Percentiles rank a stretch among this genome's conserved stretches.
Evolutionary conservation across 495 filamentous ascomycete genomes (phyloP).

Genomic region (Chaetomidium leptoderma): DNA sequence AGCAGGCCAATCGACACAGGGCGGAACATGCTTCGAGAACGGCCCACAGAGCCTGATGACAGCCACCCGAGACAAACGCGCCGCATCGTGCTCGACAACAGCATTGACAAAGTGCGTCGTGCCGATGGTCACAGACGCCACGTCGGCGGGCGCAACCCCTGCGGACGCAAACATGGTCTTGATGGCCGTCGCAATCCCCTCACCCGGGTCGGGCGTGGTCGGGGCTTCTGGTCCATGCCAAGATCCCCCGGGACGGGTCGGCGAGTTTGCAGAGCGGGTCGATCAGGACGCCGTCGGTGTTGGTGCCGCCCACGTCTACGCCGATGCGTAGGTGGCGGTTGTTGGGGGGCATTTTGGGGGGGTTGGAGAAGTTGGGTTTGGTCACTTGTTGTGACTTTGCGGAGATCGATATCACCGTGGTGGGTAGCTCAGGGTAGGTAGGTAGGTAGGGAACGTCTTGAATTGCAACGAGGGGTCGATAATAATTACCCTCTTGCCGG

Average conservation of each 20-base stretch:
- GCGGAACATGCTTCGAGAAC: slow-evolving; percentile 53
- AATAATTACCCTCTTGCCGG: too few species aligned
- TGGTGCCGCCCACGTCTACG: slow-evolving; percentile 54
- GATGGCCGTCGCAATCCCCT: slow-evolving; percentile 51
- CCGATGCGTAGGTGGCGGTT: slow-evolving; percentile 38
- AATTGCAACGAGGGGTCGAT: too few species aligned
- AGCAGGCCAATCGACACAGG: slow-evolving; percentile 47
- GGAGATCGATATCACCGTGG: too few species aligned
- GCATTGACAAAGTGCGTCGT: slow-evolving; percentile 65
- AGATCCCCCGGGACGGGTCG: too few species aligned
- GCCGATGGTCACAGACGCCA: slow-evolving; percentile 57
- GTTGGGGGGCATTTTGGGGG: neutral
- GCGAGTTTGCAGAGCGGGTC: slow-evolving; percentile 42
- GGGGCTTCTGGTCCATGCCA: too few species aligned
- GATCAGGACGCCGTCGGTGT: slow-evolving; percentile 58
- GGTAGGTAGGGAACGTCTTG: too few species aligned
- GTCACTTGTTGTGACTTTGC: too few species aligned
- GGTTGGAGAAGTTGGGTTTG: too few species aligned
- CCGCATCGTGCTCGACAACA: slow-evolving; percentile 52
- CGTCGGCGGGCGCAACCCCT: slow-evolving; percentile 34
- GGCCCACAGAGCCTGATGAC: slow-evolving; percentile 52
- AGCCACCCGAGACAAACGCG: slow-evolving; percentile 50
- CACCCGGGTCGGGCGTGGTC: slow-evolving; percentile 54
- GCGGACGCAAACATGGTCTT: slow-evolving; percentile 43
- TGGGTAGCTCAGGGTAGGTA: too few species aligned